Evolutionary conservation across 2,329 filamentous ascomycete genomes (phyloP).

Genomic region (Ilyonectria sp.): DNA sequence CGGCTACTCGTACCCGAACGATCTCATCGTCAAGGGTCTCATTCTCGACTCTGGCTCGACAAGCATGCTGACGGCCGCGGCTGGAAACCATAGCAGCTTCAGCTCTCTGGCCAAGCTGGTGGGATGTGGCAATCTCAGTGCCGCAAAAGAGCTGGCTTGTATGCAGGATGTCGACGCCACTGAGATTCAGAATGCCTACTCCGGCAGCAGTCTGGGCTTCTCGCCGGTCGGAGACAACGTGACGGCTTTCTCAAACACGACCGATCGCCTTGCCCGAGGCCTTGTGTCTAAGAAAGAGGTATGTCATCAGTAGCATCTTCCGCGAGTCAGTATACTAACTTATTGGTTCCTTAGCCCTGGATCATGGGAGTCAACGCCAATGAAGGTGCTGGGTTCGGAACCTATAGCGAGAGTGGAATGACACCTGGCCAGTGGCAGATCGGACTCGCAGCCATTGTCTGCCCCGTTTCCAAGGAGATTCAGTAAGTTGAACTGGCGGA

Average conservation of each 20-base stretch:
- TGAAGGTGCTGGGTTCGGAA: conserved; percentile 34
- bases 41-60: conserved; percentile 57
- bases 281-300: conserved; percentile 35
- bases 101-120: conserved; percentile 21
- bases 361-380: conserved; percentile 36
- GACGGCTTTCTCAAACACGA: conserved; percentile 32
- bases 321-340: background rate
- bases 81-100: conserved; percentile 26
- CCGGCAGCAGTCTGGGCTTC: conserved; percentile 25
- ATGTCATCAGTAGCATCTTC: background rate
- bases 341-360: conserved; percentile 16
- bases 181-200: conserved; percentile 23
- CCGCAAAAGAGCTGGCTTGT: conserved; percentile 19
- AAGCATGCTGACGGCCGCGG: conserved; percentile 12
- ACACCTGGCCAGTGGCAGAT: conserved; percentile 22
- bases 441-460: conserved; percentile 30
- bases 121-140: conserved; percentile 17
- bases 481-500: background rate
- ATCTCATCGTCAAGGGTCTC: conserved; percentile 63
- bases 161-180: conserved; percentile 15
- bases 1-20: conserved; percentile 61
- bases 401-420: conserved; percentile 28
- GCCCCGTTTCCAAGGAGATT: conserved; percentile 31
- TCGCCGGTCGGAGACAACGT: conserved; percentile 33
- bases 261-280: conserved; percentile 30